Percentiles rank a stretch among this genome's conserved stretches.
Evolutionary conservation across 257 asterid genomes (phyloP).

Genomic region (Verbascum thapsus): DNA sequence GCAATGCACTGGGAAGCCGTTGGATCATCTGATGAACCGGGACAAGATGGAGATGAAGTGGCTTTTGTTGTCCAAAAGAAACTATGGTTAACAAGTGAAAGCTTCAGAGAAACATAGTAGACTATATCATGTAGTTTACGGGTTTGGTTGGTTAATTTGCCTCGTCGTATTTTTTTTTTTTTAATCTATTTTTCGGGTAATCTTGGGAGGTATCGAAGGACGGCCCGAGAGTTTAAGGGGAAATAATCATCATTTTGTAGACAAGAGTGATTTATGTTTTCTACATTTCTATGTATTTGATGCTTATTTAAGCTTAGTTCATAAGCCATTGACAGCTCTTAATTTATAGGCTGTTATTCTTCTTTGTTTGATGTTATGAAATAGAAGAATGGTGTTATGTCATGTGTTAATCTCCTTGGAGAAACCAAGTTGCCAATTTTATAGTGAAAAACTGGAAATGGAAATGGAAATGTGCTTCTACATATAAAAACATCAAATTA

Average conservation of each 20-base stretch:
- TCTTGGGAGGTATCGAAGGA: slow-evolving; percentile 41
- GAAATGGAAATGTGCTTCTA: too few species aligned
- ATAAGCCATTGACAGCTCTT: slow-evolving; percentile 35
- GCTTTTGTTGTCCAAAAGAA: slow-evolving; percentile 63
- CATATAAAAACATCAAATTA: too few species aligned
- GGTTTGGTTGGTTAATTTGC: background rate
- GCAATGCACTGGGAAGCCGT: slow-evolving; percentile 81
- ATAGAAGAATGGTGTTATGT: too few species aligned
- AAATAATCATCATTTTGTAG: slow-evolving; percentile 41
- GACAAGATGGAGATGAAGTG: slow-evolving; percentile 58
- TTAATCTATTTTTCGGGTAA: slow-evolving; percentile 20
- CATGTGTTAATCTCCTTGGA: too few species aligned
- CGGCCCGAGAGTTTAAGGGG: slow-evolving; percentile 25
- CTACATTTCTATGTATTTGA: slow-evolving; percentile 4
- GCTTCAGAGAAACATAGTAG: slow-evolving; percentile 63
- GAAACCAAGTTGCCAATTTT: too few species aligned
- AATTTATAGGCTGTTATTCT: slow-evolving; percentile 51
- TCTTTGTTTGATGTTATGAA: slow-evolving; percentile 26
- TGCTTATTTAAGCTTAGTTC: slow-evolving; percentile 35
- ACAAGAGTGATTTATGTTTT: slow-evolving; percentile 27
- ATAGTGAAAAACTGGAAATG: too few species aligned
- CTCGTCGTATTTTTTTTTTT: too few species aligned
- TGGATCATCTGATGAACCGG: slow-evolving; percentile 50
- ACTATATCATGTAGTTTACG: background rate
- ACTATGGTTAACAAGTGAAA: slow-evolving; percentile 77